phyloP scores from a whole-genome alignment of 164 flowering plant species.

The Litsea cubeba region DNA sequence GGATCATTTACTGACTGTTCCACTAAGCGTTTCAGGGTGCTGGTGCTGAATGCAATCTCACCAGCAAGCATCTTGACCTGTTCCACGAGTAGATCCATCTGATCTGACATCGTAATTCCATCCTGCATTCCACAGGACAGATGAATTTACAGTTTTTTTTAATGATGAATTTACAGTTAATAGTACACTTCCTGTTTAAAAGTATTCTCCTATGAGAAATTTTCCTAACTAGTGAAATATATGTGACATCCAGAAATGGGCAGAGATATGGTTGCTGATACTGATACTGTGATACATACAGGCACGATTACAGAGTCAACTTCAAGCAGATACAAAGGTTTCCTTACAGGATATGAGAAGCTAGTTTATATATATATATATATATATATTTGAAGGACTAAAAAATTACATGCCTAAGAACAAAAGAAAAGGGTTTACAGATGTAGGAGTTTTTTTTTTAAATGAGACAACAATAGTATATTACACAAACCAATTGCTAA shows the following conservation, averaged over 20 bases:
- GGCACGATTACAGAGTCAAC: not conserved
- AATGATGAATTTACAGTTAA: not conserved
- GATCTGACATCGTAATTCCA: constrained; percentile 67
- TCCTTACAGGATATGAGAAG: not conserved
- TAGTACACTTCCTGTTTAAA: not conserved
- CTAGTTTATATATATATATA: no score
- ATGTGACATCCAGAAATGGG: no score
- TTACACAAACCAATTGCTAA: not conserved
- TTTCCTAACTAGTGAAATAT: no score
- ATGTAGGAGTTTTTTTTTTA: not conserved
- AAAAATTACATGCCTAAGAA: not conserved
- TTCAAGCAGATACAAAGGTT: not conserved
- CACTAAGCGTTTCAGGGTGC: constrained; percentile 84
- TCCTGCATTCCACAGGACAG: constrained; percentile 35
- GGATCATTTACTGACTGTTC: constrained; percentile 92
- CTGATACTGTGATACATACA: not conserved
- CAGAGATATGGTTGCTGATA: no score
- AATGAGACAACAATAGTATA: not conserved
- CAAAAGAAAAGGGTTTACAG: not conserved
- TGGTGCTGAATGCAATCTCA: constrained; percentile 92
- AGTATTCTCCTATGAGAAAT: not conserved
- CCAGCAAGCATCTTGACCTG: constrained; percentile 99
- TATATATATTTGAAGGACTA: not conserved
- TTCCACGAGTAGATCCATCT: constrained; percentile 92
- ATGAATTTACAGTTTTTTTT: not conserved